Evolutionary conservation across 192 early-diverging fungal species (phyloP).

Genomic region (Chytriomyces hyalinus): DNA sequence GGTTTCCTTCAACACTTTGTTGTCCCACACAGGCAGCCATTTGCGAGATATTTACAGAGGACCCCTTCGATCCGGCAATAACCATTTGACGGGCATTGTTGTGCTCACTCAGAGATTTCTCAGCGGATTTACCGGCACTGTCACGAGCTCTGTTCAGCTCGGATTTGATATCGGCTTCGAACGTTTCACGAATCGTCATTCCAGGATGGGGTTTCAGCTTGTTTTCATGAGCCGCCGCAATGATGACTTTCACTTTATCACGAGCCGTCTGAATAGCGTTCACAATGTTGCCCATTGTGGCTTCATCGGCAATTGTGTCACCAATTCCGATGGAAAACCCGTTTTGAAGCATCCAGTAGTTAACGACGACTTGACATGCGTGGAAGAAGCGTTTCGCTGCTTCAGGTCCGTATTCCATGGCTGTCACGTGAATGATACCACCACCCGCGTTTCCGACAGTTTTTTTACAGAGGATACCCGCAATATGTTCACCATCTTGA

Average conservation of each 20-base stretch:
- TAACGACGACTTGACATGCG: slow-evolving; percentile 88
- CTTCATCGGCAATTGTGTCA: slow-evolving; percentile 90
- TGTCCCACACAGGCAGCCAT: slow-evolving; percentile 99
- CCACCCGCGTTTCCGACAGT: slow-evolving; percentile 86
- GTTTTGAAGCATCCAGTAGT: slow-evolving; percentile 93
- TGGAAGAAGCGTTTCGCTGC: slow-evolving; percentile 89
- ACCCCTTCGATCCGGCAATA: slow-evolving; percentile 94
- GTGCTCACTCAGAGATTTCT: slow-evolving; percentile 79
- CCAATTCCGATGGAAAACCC: slow-evolving; percentile 98
- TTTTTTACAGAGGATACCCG: slow-evolving; percentile 94
- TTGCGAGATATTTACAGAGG: slow-evolving; percentile 95
- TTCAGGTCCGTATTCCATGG: slow-evolving; percentile 91
- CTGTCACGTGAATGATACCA: slow-evolving; percentile 92
- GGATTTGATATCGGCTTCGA: slow-evolving; percentile 87
- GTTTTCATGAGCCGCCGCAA: slow-evolving; percentile 82
- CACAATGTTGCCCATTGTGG: slow-evolving; percentile 80
- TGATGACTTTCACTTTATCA: slow-evolving; percentile 76
- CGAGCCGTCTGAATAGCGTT: slow-evolving; percentile 77
- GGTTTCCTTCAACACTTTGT: slow-evolving; percentile 98
- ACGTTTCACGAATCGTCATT: slow-evolving; percentile 90
- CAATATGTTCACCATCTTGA: slow-evolving; percentile 89
- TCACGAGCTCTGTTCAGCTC: slow-evolving; percentile 91
- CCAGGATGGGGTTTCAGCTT: slow-evolving; percentile 84
- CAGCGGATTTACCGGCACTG: slow-evolving; percentile 84
- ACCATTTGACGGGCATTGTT: slow-evolving; percentile 99